Conservation (phyloP, 805 yeast species). For the Kodamaea hsintzibuensis region DNA sequence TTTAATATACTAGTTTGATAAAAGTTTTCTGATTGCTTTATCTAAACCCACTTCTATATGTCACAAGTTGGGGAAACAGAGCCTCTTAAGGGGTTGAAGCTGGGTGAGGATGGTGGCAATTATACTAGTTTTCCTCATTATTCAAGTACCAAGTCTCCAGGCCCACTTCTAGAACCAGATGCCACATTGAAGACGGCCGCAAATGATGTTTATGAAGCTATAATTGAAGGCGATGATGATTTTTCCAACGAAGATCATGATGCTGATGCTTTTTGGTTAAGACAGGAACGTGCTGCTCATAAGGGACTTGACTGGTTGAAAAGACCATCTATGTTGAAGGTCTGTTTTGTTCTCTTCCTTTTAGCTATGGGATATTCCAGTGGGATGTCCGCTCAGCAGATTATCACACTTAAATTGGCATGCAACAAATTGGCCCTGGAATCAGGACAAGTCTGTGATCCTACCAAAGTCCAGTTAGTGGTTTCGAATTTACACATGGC, state of each 20-base stretch:
- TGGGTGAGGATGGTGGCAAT: background rate
- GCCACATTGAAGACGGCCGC: constrained; percentile 29
- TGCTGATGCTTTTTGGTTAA: constrained; percentile 49
- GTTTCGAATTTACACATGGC: constrained; percentile 53
- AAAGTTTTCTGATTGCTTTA: background rate
- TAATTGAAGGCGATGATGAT: constrained; percentile 37
- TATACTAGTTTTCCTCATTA: background rate
- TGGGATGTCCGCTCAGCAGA: constrained; percentile 43
- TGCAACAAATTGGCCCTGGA: constrained; percentile 23
- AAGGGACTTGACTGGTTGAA: constrained; percentile 49
- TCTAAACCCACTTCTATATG: background rate
- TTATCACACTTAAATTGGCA: constrained; percentile 31
- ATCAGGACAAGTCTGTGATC: constrained; percentile 27
- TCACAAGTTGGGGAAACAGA: background rate
- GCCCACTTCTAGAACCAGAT: background rate
- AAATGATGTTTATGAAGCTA: constrained; percentile 41
- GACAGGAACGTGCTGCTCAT: constrained; percentile 29
- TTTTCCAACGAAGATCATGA: constrained; percentile 33
- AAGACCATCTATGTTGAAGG: constrained; percentile 56
- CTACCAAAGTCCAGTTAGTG: constrained; percentile 34
- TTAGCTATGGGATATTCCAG: constrained; percentile 42
- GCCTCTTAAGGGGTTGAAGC: background rate
- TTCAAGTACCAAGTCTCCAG: background rate
- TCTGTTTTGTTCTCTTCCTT: constrained; percentile 44
- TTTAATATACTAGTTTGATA: too few relatives aligned